phyloP scores from a whole-genome alignment of 2,329 filamentous ascomycete genomes.

The Cryphonectria parasitica region DNA sequence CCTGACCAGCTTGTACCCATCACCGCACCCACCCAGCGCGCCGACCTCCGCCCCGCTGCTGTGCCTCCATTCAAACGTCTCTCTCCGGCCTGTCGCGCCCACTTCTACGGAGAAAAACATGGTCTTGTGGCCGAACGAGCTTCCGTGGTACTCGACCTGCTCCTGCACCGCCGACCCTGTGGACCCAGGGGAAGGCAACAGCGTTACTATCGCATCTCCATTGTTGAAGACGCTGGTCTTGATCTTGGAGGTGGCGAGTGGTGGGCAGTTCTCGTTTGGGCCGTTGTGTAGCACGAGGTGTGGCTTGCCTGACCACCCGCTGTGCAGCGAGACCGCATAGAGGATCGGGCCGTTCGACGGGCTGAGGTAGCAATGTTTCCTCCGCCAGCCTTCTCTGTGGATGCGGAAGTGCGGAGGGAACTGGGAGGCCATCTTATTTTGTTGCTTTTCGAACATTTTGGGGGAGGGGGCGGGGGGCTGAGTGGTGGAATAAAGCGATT shows the following conservation, averaged over 20 bases:
- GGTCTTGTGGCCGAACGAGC: constrained; percentile 5
- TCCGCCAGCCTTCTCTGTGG: background rate
- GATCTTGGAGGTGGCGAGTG: constrained; percentile 37
- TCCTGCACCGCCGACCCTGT: background rate
- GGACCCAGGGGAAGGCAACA: background rate
- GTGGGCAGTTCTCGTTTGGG: constrained; percentile 33
- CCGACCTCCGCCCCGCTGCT: constrained; percentile 41
- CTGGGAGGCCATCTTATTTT: background rate
- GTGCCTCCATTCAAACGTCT: constrained; percentile 49
- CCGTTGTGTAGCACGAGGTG: constrained; percentile 42
- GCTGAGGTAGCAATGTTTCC: constrained; percentile 19
- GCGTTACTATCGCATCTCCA: constrained; percentile 32
- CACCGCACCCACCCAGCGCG: constrained; percentile 36
- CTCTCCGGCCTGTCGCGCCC: constrained; percentile 33
- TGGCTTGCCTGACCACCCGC: constrained; percentile 35
- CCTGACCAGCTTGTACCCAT: constrained; percentile 48
- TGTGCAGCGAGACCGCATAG: constrained; percentile 38
- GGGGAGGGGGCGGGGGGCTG: too few species aligned
- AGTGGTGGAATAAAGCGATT: background rate
- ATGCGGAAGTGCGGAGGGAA: background rate
- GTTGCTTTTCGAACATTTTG: background rate
- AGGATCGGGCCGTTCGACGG: constrained; percentile 37
- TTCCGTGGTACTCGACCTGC: too few species aligned
- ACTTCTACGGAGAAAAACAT: constrained; percentile 40
- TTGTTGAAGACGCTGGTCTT: constrained; percentile 16